phyloP scores from a whole-genome alignment of 208 protist genomes.

The Endotrypanum monterogeii region DNA sequence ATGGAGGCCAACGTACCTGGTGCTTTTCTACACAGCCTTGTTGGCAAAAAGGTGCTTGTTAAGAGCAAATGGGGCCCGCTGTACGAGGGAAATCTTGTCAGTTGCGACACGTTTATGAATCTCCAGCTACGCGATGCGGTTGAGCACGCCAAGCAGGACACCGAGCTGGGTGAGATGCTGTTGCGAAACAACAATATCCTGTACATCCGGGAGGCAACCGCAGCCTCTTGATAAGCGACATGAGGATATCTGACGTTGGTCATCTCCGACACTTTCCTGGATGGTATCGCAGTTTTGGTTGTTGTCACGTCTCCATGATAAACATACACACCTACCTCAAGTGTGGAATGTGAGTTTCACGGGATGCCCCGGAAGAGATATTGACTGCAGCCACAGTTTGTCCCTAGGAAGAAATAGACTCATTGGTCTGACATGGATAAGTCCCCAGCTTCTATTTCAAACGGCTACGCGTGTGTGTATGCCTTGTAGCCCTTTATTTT shows the following conservation, averaged over 20 bases:
- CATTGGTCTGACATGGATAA: too few species aligned
- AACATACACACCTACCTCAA: too few species aligned
- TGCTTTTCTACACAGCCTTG: conserved; percentile 94
- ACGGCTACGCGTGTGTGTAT: not conserved
- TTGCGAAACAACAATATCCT: conserved; percentile 91
- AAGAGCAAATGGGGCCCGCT: conserved; percentile 99
- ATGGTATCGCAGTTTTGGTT: not conserved
- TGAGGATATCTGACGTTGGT: too few species aligned
- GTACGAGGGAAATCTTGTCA: conserved; percentile 96
- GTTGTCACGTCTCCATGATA: too few species aligned
- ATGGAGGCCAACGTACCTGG: conserved; percentile 81
- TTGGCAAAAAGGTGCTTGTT: conserved; percentile 94
- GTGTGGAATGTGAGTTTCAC: too few species aligned
- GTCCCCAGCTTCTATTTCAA: too few species aligned
- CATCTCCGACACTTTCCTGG: not conserved
- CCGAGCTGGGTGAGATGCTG: conserved; percentile 84
- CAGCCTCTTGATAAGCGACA: conserved; percentile 21
- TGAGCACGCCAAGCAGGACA: conserved; percentile 74
- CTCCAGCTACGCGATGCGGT: conserved; percentile 90
- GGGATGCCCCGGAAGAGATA: not conserved
- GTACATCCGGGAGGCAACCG: conserved; percentile 76
- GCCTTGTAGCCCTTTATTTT: not conserved
- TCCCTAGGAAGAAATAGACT: not conserved
- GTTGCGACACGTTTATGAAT: conserved; percentile 98
- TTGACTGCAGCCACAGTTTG: not conserved